A percentile compares a stretch with the other conserved stretches of the same genome.
Conservation (phyloP, 352 stramenopile genomes). For the Phytophthora hibernalis region DNA sequence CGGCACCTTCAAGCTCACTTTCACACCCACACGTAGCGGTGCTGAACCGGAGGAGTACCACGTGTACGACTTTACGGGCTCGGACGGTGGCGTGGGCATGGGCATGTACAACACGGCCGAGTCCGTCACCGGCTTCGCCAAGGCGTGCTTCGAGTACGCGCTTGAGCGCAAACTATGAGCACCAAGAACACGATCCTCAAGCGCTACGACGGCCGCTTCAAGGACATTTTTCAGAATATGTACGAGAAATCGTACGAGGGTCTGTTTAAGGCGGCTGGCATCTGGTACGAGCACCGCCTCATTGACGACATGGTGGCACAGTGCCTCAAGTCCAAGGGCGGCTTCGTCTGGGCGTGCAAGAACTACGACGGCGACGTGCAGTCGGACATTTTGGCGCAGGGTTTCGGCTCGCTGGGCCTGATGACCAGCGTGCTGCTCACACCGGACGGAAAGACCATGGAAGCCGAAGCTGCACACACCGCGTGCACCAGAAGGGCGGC, state of each 20-base stretch:
- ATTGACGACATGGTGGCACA: slow-evolving; percentile 94
- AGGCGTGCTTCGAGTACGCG: slow-evolving; percentile 72
- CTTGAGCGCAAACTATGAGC: slow-evolving; percentile 76
- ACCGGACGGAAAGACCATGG: slow-evolving; percentile 86
- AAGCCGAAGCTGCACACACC: slow-evolving; percentile 89
- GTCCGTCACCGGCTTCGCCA: slow-evolving; percentile 73
- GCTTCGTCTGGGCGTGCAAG: slow-evolving; percentile 92
- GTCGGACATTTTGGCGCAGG: slow-evolving; percentile 91
- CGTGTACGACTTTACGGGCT: slow-evolving; percentile 87
- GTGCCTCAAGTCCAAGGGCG: slow-evolving; percentile 88
- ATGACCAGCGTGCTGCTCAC: slow-evolving; percentile 90
- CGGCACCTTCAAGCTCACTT: slow-evolving; percentile 85
- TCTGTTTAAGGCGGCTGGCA: slow-evolving; percentile 72
- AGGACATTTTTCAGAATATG: slow-evolving; percentile 91
- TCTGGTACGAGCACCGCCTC: slow-evolving; percentile 88
- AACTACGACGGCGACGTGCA: slow-evolving; percentile 94
- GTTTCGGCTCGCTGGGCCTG: slow-evolving; percentile 87
- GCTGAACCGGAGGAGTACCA: slow-evolving; percentile 58
- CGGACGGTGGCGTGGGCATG: slow-evolving; percentile 77
- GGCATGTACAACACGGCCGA: slow-evolving; percentile 93
- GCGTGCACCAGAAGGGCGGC: slow-evolving; percentile 89
- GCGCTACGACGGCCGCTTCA: slow-evolving; percentile 87
- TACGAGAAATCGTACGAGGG: slow-evolving; percentile 84
- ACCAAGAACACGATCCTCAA: slow-evolving; percentile 95
- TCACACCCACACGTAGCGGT: slow-evolving; percentile 65